Evolutionary conservation across 257 asterid species (phyloP).

Genomic region (Solanum gracilifrons): DNA sequence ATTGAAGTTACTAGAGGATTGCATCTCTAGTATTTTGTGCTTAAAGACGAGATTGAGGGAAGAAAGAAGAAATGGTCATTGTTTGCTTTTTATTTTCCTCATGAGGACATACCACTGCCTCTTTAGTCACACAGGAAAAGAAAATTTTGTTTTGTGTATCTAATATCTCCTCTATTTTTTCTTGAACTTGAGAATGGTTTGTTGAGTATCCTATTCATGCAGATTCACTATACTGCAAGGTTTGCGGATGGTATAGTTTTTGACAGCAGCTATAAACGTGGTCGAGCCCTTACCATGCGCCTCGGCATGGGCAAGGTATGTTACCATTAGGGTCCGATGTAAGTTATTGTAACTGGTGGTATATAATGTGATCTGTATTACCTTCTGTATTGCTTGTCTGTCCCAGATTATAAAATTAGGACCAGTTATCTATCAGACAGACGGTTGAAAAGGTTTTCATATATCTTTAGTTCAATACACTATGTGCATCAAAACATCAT

Average conservation of each 20-base stretch:
- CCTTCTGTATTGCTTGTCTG: neutral
- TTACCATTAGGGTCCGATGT: neutral
- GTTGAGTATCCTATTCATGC: conserved; percentile 1
- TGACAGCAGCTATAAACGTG: conserved; percentile 81
- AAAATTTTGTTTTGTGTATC: neutral
- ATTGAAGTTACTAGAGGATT: neutral
- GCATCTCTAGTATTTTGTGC: neutral
- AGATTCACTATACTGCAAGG: conserved; percentile 89
- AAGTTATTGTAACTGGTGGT: neutral
- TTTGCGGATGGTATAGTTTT: conserved; percentile 79
- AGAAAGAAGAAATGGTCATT: neutral
- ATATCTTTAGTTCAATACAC: neutral
- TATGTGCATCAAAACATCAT: neutral
- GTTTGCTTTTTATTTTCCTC: neutral
- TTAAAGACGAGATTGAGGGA: neutral
- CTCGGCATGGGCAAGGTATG: conserved; percentile 77
- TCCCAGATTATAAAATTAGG: neutral
- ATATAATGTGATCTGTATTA: neutral
- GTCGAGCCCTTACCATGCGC: conserved; percentile 83
- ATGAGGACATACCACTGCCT: neutral
- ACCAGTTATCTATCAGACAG: neutral
- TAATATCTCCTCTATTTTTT: neutral
- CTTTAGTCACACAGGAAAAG: neutral
- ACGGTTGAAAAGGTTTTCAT: neutral
- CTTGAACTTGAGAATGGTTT: neutral